Percentiles rank a stretch among this genome's conserved stretches.
phyloP scores from a whole-genome alignment of 208 protist species.

The Trichomonas tenax region DNA sequence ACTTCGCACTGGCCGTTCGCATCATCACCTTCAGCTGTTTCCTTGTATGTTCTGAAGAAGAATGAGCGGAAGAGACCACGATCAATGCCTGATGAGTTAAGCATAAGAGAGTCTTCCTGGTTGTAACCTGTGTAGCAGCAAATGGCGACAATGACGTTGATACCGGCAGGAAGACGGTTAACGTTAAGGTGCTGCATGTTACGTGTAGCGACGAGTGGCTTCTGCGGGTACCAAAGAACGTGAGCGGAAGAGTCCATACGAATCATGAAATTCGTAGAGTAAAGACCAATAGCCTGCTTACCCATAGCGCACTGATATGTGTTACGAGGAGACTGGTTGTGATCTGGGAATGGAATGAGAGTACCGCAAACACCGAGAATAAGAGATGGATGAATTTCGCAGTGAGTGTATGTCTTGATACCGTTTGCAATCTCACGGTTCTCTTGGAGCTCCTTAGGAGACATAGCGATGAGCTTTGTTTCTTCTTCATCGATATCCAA shows the following conservation, averaged over 20 bases:
- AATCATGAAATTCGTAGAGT: conserved; percentile 69
- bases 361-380: conserved; percentile 78
- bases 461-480: conserved; percentile 1
- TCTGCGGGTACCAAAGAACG: conserved; percentile 82
- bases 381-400: conserved; percentile 87
- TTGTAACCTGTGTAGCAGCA: conserved; percentile 90
- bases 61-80: conserved; percentile 66
- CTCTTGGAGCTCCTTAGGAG: conserved; percentile 50
- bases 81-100: conserved; percentile 81
- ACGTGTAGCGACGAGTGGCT: conserved; percentile 66
- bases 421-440: conserved; percentile 55
- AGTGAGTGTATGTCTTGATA: conserved; percentile 67
- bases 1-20: conserved; percentile 47
- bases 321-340: conserved; percentile 83
- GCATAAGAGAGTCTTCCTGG: conserved; percentile 91
- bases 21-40: conserved; percentile 51
- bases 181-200: conserved; percentile 79
- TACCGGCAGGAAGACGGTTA: conserved; percentile 72
- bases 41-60: conserved; percentile 70
- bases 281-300: conserved; percentile 86
- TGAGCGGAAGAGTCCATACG: conserved; percentile 78
- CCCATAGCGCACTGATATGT: conserved; percentile 89
- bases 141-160: conserved; percentile 83
- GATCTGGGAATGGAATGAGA: conserved; percentile 87
- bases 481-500: conserved; percentile 60